These are phyloP conservation scores for Chrysoporthe deuterocubensis DNA, from an alignment of 2,329 filamentous ascomycete species.

Conservation along the genomic window DNA sequence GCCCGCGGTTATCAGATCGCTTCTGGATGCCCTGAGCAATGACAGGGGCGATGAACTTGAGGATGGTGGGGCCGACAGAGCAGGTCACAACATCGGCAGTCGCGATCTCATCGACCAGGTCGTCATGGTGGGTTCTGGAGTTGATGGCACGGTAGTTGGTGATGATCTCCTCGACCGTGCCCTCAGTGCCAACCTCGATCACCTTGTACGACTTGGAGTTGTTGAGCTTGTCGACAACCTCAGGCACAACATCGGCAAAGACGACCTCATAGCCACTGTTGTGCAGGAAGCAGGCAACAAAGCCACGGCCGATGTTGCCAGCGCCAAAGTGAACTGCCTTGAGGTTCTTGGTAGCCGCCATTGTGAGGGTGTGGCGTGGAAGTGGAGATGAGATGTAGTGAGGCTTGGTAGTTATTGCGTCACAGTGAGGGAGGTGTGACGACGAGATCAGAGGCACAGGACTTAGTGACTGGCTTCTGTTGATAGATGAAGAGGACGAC, in stretches of 20 bases:
- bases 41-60: slow-evolving; percentile 93
- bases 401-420: neutral
- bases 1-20: slow-evolving; percentile 65
- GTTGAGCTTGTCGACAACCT: slow-evolving; percentile 80
- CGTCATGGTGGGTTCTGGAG: slow-evolving; percentile 81
- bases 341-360: slow-evolving; percentile 48
- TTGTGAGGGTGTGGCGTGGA: slow-evolving; percentile 36
- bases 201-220: slow-evolving; percentile 79
- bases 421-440: neutral
- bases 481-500: neutral
- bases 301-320: slow-evolving; percentile 85
- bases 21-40: slow-evolving; percentile 92
- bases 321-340: slow-evolving; percentile 86
- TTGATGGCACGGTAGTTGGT: slow-evolving; percentile 97
- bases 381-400: neutral
- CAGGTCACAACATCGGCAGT: slow-evolving; percentile 92
- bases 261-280: slow-evolving; percentile 94
- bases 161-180: slow-evolving; percentile 80
- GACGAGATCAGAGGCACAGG: slow-evolving; percentile 1
- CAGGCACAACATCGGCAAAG: slow-evolving; percentile 92
- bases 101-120: slow-evolving; percentile 83
- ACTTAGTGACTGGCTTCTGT: neutral
- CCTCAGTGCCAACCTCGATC: slow-evolving; percentile 87
- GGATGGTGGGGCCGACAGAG: slow-evolving; percentile 93
- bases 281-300: slow-evolving; percentile 90